These are phyloP conservation scores for Pleurotus pulmonarius DNA, from an alignment of 768 basidiomycete species.

Conservation along the genomic window DNA sequence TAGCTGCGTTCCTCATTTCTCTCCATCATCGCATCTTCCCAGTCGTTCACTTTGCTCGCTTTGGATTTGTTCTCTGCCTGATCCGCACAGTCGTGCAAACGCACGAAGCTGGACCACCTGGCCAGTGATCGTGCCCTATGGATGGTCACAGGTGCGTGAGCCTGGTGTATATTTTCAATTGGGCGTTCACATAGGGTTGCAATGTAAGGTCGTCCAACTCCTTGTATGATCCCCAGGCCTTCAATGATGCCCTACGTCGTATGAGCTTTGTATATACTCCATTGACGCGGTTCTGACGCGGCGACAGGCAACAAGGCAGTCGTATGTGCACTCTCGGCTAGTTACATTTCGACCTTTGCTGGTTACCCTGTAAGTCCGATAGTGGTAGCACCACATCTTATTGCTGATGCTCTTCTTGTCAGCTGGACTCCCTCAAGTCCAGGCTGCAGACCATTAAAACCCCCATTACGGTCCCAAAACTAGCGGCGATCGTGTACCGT, in stretches of 20 bases:
- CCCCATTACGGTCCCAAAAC: constrained; percentile 66
- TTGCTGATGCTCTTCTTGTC: constrained; percentile 5
- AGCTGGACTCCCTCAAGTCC: constrained; percentile 95
- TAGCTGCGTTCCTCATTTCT: constrained; percentile 7
- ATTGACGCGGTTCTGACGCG: constrained; percentile 11
- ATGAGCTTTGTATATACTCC: constrained; percentile 20
- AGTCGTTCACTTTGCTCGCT: constrained; percentile 3
- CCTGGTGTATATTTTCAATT: background rate
- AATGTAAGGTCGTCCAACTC: constrained; percentile 49
- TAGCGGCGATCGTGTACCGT: constrained; percentile 69
- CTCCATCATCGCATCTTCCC: constrained; percentile 5
- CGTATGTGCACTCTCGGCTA: constrained; percentile 87
- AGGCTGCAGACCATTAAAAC: constrained; percentile 83
- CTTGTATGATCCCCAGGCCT: constrained; percentile 57
- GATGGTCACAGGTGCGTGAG: constrained; percentile 62
- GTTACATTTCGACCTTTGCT: constrained; percentile 88
- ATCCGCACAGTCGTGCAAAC: constrained; percentile 43
- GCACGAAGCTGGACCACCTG: constrained; percentile 73
- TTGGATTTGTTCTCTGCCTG: constrained; percentile 16
- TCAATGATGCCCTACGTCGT: constrained; percentile 70
- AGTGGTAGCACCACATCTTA: background rate
- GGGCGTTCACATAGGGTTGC: constrained; percentile 19
- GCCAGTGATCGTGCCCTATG: constrained; percentile 68
- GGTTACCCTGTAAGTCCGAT: constrained; percentile 71
- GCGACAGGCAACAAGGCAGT: constrained; percentile 77